A percentile compares a stretch with the other conserved stretches of the same genome.
phyloP scores from a whole-genome alignment of 2,329 filamentous ascomycete species.

The Rhinocladiella mackenziei region DNA sequence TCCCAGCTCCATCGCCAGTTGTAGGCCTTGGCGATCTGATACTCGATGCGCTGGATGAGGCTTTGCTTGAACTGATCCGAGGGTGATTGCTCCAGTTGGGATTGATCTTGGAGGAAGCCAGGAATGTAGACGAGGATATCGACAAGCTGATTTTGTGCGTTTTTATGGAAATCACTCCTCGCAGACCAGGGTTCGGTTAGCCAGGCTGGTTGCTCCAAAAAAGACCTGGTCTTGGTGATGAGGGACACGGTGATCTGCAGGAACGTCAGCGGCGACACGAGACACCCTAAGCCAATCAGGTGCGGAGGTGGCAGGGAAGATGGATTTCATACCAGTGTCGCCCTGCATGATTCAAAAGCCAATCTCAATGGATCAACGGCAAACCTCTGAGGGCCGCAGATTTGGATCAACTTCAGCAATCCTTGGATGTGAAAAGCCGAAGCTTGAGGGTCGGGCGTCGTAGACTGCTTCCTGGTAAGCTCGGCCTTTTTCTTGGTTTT shows the following conservation, averaged over 20 bases:
- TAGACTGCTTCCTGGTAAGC: too few relatives aligned
- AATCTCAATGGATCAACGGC: slow-evolving; percentile 8
- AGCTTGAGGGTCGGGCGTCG: slow-evolving; percentile 17
- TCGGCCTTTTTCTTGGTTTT: too few relatives aligned
- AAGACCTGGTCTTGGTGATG: slow-evolving; percentile 20
- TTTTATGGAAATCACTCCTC: slow-evolving; percentile 14
- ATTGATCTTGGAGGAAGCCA: slow-evolving; percentile 21
- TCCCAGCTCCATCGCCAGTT: slow-evolving; percentile 24
- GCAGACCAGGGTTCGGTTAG: slow-evolving; percentile 16
- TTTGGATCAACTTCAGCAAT: slow-evolving; percentile 19
- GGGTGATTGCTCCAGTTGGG: slow-evolving; percentile 9
- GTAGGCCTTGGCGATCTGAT: slow-evolving; percentile 13
- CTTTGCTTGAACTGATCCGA: slow-evolving; percentile 9
- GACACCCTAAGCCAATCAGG: too few relatives aligned
- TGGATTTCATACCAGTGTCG: slow-evolving; percentile 20
- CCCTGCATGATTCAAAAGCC: slow-evolving; percentile 22
- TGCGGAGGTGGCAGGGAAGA: too few relatives aligned
- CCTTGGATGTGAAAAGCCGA: slow-evolving; percentile 21
- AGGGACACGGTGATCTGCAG: slow-evolving; percentile 18
- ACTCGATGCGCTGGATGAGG: slow-evolving; percentile 16
- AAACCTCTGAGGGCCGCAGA: slow-evolving; percentile 20
- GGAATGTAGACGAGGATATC: slow-evolving; percentile 21
- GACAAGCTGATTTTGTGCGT: slow-evolving; percentile 20
- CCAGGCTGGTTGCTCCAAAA: slow-evolving; percentile 20
- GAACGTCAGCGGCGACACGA: neutral